These are phyloP conservation scores for Hortaea sp. DNA, from an alignment of 2,329 filamentous ascomycete genomes.

Conservation along the genomic window DNA sequence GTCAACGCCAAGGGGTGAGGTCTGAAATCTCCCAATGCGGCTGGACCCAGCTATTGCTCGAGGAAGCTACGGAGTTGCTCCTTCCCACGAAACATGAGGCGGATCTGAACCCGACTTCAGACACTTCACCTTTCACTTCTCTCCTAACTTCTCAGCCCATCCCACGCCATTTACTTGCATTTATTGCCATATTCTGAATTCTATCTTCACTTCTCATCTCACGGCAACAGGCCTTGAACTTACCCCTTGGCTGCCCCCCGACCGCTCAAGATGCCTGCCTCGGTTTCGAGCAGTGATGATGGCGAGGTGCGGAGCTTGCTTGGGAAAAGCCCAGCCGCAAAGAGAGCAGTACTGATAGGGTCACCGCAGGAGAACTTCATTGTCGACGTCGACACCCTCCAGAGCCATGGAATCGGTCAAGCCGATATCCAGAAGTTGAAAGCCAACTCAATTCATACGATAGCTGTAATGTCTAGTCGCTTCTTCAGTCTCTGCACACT, in stretches of 20 bases:
- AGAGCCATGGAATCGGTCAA: slow-evolving; percentile 55
- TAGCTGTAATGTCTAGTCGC: slow-evolving; percentile 39
- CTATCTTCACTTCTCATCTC: no score
- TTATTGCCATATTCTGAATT: no score
- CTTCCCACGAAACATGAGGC: no score
- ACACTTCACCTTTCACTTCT: no score
- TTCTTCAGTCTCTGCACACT: not conserved
- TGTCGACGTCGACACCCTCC: slow-evolving; percentile 56
- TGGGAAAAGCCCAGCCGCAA: no score
- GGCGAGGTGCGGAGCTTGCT: slow-evolving; percentile 33
- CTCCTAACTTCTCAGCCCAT: no score
- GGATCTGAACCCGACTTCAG: no score
- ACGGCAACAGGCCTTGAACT: no score
- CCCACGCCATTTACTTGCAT: no score
- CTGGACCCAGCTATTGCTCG: no score
- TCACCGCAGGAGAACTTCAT: slow-evolving; percentile 42
- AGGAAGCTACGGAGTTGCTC: no score
- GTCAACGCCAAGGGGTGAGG: not conserved
- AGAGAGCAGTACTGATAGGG: not conserved
- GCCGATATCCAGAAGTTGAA: slow-evolving; percentile 58
- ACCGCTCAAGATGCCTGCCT: slow-evolving; percentile 37
- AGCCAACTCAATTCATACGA: slow-evolving; percentile 51
- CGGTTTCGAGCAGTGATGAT: slow-evolving; percentile 43
- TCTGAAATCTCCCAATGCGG: not conserved
- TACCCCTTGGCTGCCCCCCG: not conserved